Base-by-base conservation (phyloP, 805 yeast species). In the Wickerhamiella sergipiensis region DNA sequence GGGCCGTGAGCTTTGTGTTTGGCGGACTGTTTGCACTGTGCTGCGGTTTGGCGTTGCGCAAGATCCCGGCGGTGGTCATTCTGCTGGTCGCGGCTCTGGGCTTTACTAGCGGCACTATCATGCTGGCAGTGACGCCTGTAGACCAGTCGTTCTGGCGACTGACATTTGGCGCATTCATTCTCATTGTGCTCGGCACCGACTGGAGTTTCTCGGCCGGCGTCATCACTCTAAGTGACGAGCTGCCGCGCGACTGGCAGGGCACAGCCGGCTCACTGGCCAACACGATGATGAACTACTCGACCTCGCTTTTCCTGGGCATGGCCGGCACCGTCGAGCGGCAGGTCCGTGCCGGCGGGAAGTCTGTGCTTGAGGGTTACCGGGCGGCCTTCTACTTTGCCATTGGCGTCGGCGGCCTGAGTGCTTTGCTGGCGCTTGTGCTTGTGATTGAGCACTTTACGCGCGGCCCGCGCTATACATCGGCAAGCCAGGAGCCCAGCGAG, bases 171-270 rank as follows among this genome's bases (percentile, higher is more conserved):
- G 73, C 76, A 29, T 70, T 76, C 71, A 57, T 79, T n/a, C 65
- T 83, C 5, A 66, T 78, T 6, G 74, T 80, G 15, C 80, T 80
- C 71, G 94, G 87, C 2, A 82, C 84, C 88, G 90, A 84, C 61
- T 67, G 80, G 62, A 78, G 85, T 26, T 84, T 83, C 63, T 90
- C 92, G 0, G 81, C 89, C 1, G 80, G 84, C 0, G 76, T 87
- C 0, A 71, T 83, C 47, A 72, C 81, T 15, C 63, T 83, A 43
- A 75, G 82, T 8, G 80, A 79, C 53, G 68, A 67, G 47, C 67
- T 83, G 40, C 88, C 89, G 0, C 64, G 70, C 46, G 69, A 74
- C 52, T 78, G 80, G 57, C 92, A 84, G 65, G 92, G 90, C 8
- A 77, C 81, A 73, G 89, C 88, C 0, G 88, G 87, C 0, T 80